A percentile compares a stretch with the other conserved stretches of the same genome.
These are phyloP conservation scores for Triticum monococcum DNA, from an alignment of 176 grass and related monocot genomes.

Conservation along the genomic window DNA sequence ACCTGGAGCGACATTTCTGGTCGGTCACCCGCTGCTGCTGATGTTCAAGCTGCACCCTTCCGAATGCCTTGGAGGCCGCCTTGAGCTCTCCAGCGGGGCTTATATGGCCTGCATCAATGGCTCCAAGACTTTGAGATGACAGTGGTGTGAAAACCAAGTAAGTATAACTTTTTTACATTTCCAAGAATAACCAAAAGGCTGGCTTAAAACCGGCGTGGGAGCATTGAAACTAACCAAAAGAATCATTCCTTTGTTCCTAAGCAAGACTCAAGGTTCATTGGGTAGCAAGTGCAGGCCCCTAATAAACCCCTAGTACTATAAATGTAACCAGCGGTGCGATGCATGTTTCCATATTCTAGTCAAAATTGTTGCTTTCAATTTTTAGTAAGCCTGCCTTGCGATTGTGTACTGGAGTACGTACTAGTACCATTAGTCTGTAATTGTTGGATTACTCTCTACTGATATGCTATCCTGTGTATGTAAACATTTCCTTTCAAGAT, in stretches of 20 bases:
- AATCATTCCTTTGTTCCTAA: neutral
- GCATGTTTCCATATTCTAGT: neutral
- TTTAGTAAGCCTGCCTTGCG: conserved; percentile 1
- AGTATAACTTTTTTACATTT: conserved; percentile 9
- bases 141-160: conserved; percentile 29
- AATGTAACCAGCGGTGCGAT: neutral
- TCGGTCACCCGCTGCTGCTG: neutral
- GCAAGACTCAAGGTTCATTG: neutral
- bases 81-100: neutral
- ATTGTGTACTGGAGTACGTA: neutral
- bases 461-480: neutral
- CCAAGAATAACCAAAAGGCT: conserved; percentile 28
- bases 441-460: neutral
- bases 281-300: neutral
- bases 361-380: neutral
- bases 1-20: neutral
- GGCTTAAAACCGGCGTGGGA: neutral
- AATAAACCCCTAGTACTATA: neutral
- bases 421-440: neutral
- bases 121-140: neutral
- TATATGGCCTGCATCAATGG: neutral
- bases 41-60: neutral
- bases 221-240: no score
- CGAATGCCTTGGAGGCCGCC: neutral
- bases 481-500: neutral